A percentile compares a stretch with the other conserved stretches of the same genome.
phyloP scores from a whole-genome alignment of 176 grass and related monocot genomes.

The Poa annua region DNA sequence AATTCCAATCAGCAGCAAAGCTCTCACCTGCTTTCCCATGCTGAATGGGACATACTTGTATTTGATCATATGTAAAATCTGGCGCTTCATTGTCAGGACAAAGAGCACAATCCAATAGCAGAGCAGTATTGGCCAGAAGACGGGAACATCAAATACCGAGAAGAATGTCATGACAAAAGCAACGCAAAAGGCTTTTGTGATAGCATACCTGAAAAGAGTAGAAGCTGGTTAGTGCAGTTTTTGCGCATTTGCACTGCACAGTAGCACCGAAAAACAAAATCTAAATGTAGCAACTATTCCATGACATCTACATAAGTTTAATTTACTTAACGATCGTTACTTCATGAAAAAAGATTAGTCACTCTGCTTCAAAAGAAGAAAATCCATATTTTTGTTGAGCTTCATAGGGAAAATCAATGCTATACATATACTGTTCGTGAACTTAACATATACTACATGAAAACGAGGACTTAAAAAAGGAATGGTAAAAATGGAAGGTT shows the following conservation, averaged over 20 bases:
- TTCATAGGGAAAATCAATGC: not conserved
- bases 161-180: conserved; percentile 95
- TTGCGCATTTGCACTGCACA: not conserved
- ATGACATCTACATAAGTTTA: not conserved
- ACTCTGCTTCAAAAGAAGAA: not conserved
- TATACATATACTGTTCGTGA: not conserved
- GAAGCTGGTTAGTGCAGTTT: not conserved
- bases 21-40: conserved; percentile 79
- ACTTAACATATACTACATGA: not conserved
- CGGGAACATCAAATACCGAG: conserved; percentile 85
- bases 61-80: conserved; percentile 87
- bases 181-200: conserved; percentile 79
- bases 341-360: not conserved
- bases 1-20: conserved; percentile 1
- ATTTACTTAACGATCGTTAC: not conserved
- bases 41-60: conserved; percentile 85
- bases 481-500: not conserved
- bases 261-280: not conserved
- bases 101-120: conserved; percentile 89
- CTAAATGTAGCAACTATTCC: not conserved
- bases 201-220: conserved; percentile 70
- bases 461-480: not conserved
- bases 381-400: not conserved
- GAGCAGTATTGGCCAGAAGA: conserved; percentile 91
- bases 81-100: conserved; percentile 84